Evolutionary conservation across 345 rosid species (phyloP), one percentile per base, ranked within the genome.

Genomic region (Eucalyptus sp.): DNA sequence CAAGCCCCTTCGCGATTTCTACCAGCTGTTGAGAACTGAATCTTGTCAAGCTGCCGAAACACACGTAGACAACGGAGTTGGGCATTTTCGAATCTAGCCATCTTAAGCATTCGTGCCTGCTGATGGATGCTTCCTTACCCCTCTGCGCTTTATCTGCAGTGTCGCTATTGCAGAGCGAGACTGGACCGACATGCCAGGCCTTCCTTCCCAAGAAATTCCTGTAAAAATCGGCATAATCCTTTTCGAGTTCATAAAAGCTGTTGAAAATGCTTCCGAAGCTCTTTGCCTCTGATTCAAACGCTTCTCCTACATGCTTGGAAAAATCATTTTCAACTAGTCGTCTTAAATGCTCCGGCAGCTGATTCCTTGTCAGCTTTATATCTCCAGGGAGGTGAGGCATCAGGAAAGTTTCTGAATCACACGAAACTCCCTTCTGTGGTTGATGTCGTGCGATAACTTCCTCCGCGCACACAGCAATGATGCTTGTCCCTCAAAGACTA

Each of bases 171-270:
- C 90, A 92, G 2, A 93, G 49, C 2, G 96, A 95, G 24, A 93
- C 93, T 12, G 94, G 95, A 15, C 94, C 96, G 1, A 94, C 89
- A 5, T 88, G 87, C 96, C 96, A 95, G 7, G 95, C 93, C 68
- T 60, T 93, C 18, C 81, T 90, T 25, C 92, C 92, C 88, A 92
- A 13, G 41, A 87, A 91, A 27, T 89, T 91, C 90, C 62, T 92
- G 86, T 89, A 90, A 51, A 51, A 87, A 15, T 93, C 95, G 3
- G 51, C 95, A 84, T 94, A 95, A 56, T 86, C 92, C 3, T 90
- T 89, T 87, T 94, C 96, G 50, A 94, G 25, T 41, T 94, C 93
- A 37, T 90, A 92, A 89, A 93, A 94, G 88, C 92, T 91, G 58
- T 93, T 95, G 12, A 92, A 89, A 60, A 93, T 48, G 62, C 84